Evolutionary conservation across 805 yeast genomes (phyloP).

Genomic region (Pichia manshurica): DNA sequence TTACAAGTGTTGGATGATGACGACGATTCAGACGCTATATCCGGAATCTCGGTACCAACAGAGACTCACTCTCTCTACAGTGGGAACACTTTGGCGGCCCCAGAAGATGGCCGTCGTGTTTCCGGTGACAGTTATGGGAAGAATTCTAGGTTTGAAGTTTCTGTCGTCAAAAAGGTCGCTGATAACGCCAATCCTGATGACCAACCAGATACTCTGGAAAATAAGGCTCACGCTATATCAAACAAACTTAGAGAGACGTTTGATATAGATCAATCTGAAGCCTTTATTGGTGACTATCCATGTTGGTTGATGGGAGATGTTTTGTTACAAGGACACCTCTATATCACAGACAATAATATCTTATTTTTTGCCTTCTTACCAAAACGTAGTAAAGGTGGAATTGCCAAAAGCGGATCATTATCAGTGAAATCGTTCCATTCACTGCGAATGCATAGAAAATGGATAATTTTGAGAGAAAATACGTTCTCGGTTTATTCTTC

Average conservation of each 20-base stretch:
- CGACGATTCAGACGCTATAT: constrained; percentile 5
- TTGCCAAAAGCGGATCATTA: constrained; percentile 46
- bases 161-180: constrained; percentile 29
- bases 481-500: constrained; percentile 62
- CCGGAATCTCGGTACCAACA: background rate
- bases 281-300: constrained; percentile 54
- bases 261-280: constrained; percentile 48
- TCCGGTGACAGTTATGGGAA: background rate
- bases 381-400: constrained; percentile 34
- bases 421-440: constrained; percentile 37
- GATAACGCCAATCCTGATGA: constrained; percentile 9
- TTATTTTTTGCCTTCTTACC: constrained; percentile 81
- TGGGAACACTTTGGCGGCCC: background rate
- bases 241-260: constrained; percentile 34
- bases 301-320: constrained; percentile 84
- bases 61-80: background rate
- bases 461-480: constrained; percentile 74
- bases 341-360: constrained; percentile 58
- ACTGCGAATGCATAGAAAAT: constrained; percentile 46
- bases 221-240: constrained; percentile 34
- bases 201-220: constrained; percentile 6
- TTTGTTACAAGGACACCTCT: constrained; percentile 77
- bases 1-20: constrained; percentile 6
- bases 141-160: constrained; percentile 29
- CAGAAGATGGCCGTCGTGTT: too few species aligned